phyloP scores from a whole-genome alignment of 768 basidiomycete species.

The Agrocybe praecox region DNA sequence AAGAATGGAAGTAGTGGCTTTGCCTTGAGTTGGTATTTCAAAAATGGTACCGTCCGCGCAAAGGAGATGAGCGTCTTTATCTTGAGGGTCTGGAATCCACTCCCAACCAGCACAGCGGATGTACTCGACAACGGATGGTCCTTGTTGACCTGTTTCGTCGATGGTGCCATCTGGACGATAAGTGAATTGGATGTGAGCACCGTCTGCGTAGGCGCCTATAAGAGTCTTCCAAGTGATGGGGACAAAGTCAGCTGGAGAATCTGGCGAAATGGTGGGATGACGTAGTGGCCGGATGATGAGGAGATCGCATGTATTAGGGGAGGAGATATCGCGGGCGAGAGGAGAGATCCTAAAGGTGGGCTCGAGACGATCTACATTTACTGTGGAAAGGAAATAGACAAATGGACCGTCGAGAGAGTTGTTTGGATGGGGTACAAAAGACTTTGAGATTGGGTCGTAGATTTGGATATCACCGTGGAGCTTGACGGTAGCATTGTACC shows the following conservation, averaged over 20 bases:
- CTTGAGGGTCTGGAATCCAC: conserved; percentile 73
- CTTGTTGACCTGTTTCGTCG: conserved; percentile 34
- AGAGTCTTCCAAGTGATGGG: conserved; percentile 57
- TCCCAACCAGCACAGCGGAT: conserved; percentile 80
- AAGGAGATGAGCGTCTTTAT: conserved; percentile 66
- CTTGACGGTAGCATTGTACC: conserved; percentile 64
- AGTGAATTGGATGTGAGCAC: conserved; percentile 64
- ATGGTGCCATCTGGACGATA: conserved; percentile 52
- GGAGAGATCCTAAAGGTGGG: conserved; percentile 80
- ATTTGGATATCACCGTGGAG: conserved; percentile 56
- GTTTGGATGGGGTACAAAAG: conserved; percentile 47
- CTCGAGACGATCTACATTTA: conserved; percentile 88
- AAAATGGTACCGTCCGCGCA: conserved; percentile 82
- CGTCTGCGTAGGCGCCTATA: conserved; percentile 75
- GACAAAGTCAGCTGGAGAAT: conserved; percentile 52
- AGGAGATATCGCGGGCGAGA: conserved; percentile 47
- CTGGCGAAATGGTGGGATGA: conserved; percentile 47
- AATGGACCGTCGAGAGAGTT: conserved; percentile 71
- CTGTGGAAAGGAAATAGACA: conserved; percentile 80
- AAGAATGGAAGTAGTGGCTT: conserved; percentile 50
- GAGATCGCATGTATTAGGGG: conserved; percentile 64
- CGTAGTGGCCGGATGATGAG: conserved; percentile 74
- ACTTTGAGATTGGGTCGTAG: conserved; percentile 55
- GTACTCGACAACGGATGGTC: conserved; percentile 72
- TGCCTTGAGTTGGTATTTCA: conserved; percentile 61